Conservation (phyloP, 2,329 filamentous ascomycete genomes). For the Paracoccidioides lutzii region DNA sequence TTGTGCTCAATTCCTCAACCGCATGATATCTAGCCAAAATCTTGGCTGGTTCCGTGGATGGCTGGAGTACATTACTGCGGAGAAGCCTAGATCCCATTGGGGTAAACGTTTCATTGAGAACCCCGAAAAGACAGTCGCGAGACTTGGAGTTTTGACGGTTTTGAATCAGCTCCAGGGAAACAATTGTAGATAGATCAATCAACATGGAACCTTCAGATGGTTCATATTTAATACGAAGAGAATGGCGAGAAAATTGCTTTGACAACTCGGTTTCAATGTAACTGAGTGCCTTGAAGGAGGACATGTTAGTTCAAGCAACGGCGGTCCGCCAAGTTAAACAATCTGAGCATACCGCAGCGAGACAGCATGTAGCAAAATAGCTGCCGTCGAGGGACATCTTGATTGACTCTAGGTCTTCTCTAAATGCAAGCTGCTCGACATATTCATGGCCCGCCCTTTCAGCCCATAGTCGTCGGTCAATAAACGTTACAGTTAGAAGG, state of each 20-base stretch:
- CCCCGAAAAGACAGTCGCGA: conserved; percentile 67
- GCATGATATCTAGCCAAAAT: conserved; percentile 66
- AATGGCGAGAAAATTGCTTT: conserved; percentile 60
- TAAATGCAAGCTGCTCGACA: conserved; percentile 65
- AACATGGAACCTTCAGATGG: conserved; percentile 89
- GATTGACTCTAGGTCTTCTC: conserved; percentile 66
- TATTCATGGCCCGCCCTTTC: conserved; percentile 65
- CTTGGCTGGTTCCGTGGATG: conserved; percentile 58
- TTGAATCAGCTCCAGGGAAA: conserved; percentile 78
- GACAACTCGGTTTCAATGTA: conserved; percentile 61
- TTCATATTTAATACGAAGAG: conserved; percentile 73
- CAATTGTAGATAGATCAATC: conserved; percentile 80
- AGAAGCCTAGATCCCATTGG: conserved; percentile 80
- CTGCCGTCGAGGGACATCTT: conserved; percentile 70
- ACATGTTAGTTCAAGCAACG: conserved; percentile 8
- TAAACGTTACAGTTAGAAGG: conserved; percentile 46
- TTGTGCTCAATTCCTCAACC: conserved; percentile 65
- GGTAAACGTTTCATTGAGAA: conserved; percentile 74
- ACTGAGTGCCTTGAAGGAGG: conserved; percentile 52
- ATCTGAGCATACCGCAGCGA: conserved; percentile 58
- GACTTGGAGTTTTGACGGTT: conserved; percentile 69
- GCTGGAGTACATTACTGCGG: conserved; percentile 76
- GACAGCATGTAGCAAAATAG: conserved; percentile 72
- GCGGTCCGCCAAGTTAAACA: background rate
- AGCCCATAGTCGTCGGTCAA: conserved; percentile 74